Conservation (phyloP, 768 basidiomycete genomes). For the Gymnopilus junonius region DNA sequence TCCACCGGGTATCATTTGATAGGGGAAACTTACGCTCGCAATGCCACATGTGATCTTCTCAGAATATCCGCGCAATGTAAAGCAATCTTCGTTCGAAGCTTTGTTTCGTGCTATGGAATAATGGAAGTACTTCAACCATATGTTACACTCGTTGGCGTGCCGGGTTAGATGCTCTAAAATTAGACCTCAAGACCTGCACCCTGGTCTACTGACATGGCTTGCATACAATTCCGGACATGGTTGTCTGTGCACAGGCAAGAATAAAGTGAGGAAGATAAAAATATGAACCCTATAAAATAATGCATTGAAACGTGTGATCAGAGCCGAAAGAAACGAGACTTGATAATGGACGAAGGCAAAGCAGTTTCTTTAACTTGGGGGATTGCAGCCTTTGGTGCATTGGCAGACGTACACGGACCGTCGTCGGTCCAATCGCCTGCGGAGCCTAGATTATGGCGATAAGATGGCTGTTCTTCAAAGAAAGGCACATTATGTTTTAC, state of each 20-base stretch:
- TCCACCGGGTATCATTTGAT: slow-evolving; percentile 9
- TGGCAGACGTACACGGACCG: slow-evolving; percentile 48
- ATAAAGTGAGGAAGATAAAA: slow-evolving; percentile 12
- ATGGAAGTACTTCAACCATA: slow-evolving; percentile 10
- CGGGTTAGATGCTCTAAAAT: slow-evolving; percentile 3
- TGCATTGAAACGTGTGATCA: slow-evolving; percentile 7
- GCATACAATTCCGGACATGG: background rate
- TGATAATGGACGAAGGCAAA: slow-evolving; percentile 5
- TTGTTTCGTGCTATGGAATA: background rate
- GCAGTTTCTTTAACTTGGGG: slow-evolving; percentile 8
- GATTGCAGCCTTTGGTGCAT: slow-evolving; percentile 23
- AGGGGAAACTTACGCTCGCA: slow-evolving; percentile 6
- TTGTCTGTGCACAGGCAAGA: background rate
- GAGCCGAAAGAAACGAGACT: slow-evolving; percentile 31
- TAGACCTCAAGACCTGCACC: background rate
- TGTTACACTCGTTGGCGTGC: slow-evolving; percentile 11
- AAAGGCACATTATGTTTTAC: slow-evolving; percentile 27
- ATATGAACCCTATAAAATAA: slow-evolving; percentile 1
- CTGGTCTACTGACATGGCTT: slow-evolving; percentile 8
- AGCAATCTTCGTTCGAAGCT: slow-evolving; percentile 5
- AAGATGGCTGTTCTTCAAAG: background rate
- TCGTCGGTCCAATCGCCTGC: slow-evolving; percentile 61
- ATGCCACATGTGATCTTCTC: slow-evolving; percentile 18
- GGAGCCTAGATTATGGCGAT: slow-evolving; percentile 37
- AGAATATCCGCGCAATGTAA: slow-evolving; percentile 1